These are phyloP conservation scores for Kuraishia cidri DNA, from an alignment of 805 yeast genomes.

Conservation along the genomic window DNA sequence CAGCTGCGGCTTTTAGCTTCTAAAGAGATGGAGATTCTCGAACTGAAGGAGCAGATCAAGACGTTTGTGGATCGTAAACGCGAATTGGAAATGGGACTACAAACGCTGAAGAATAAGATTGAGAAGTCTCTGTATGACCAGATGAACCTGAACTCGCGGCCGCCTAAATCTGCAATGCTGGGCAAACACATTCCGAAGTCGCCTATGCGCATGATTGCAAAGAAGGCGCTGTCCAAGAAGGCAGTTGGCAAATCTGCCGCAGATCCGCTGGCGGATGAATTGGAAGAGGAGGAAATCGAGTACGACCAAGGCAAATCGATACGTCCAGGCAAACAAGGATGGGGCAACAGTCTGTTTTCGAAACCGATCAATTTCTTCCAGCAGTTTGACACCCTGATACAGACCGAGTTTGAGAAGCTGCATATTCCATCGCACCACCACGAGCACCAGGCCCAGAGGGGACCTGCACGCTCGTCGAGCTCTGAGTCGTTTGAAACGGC, in stretches of 20 bases:
- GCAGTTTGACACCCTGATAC: conserved; percentile 59
- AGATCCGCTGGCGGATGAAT: not conserved
- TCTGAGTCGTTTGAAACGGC: conserved; percentile 9
- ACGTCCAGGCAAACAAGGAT: not conserved
- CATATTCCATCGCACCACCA: conserved; percentile 8
- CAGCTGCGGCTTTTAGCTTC: conserved; percentile 53
- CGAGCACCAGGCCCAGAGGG: not conserved
- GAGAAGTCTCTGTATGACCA: conserved; percentile 36
- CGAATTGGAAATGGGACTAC: conserved; percentile 38
- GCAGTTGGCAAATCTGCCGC: not conserved
- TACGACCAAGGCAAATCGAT: not conserved
- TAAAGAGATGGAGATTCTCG: conserved; percentile 62
- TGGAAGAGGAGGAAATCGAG: not conserved
- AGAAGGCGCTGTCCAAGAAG: not conserved
- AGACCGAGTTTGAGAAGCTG: conserved; percentile 53
- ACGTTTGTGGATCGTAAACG: conserved; percentile 29
- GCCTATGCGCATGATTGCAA: not conserved
- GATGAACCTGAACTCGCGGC: too few relatives aligned
- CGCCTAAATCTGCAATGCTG: conserved; percentile 2
- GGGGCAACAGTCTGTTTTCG: conserved; percentile 17
- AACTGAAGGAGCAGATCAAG: conserved; percentile 47
- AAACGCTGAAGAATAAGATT: conserved; percentile 35
- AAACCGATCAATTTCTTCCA: conserved; percentile 56
- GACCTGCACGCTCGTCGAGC: conserved; percentile 5
- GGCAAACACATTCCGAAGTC: conserved; percentile 1